Evolutionary conservation across 2,329 filamentous ascomycete genomes (phyloP).

Genomic region (Colletotrichum somersetense): DNA sequence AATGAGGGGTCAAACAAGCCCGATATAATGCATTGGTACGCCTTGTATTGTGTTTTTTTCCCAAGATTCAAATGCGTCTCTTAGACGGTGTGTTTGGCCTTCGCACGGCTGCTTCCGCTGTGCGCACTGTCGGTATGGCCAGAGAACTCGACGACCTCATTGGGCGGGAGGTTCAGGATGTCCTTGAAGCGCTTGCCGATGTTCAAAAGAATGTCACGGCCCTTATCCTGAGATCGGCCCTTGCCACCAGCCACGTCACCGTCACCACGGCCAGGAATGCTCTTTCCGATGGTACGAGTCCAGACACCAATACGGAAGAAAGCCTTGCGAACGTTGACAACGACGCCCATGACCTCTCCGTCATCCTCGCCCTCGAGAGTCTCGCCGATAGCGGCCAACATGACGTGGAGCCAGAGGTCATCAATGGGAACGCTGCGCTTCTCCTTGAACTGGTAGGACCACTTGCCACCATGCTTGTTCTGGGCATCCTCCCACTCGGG

Average conservation of each 20-base stretch:
- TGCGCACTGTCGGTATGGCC: conserved; percentile 96
- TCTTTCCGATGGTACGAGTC: conserved; percentile 94
- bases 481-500: conserved; percentile 98
- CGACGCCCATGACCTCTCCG: conserved; percentile 98
- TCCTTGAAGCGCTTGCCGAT: conserved; percentile 96
- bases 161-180: conserved; percentile 81
- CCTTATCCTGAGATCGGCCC: conserved; percentile 83
- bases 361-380: conserved; percentile 95
- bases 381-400: conserved; percentile 97
- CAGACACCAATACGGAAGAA: conserved; percentile 98
- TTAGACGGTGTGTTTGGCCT: conserved; percentile 92
- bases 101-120: conserved; percentile 92
- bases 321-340: conserved; percentile 97
- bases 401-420: conserved; percentile 95
- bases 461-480: conserved; percentile 99
- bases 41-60: conserved; percentile 18
- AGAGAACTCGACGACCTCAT: conserved; percentile 91
- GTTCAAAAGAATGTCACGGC: conserved; percentile 83
- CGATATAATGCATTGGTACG: conserved; percentile 36
- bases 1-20: conserved; percentile 25
- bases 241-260: conserved; percentile 81
- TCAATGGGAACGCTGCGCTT: conserved; percentile 94
- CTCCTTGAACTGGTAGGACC: conserved; percentile 98
- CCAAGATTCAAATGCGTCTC: conserved; percentile 9
- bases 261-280: conserved; percentile 80